phyloP scores from a whole-genome alignment of 805 yeast genomes.

The Barnettozyma salicaria region DNA sequence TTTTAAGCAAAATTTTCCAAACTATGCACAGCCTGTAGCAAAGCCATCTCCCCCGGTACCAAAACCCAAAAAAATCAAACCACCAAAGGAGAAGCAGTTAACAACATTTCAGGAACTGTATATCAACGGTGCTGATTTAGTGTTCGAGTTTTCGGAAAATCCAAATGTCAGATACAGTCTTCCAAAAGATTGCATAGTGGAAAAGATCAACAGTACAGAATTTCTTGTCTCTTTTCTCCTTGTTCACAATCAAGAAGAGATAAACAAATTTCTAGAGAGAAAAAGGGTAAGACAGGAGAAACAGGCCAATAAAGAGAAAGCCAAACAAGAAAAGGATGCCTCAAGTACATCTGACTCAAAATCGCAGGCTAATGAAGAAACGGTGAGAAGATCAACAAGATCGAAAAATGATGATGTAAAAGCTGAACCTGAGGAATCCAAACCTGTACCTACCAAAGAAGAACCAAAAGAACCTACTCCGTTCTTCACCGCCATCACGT shows the following conservation, averaged over 20 bases:
- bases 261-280: constrained; percentile 21
- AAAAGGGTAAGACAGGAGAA: constrained; percentile 19
- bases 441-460: constrained; percentile 7
- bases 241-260: constrained; percentile 24
- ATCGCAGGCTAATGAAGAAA: constrained; percentile 36
- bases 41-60: constrained; percentile 15
- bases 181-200: constrained; percentile 75
- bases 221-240: constrained; percentile 34
- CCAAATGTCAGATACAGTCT: constrained; percentile 65
- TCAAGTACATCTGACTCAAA: constrained; percentile 25
- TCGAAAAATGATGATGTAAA: constrained; percentile 4
- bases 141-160: constrained; percentile 81
- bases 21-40: constrained; percentile 19
- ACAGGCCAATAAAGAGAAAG: constrained; percentile 23
- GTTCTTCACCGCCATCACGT: constrained; percentile 54
- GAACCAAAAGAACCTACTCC: constrained; percentile 32
- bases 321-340: constrained; percentile 24
- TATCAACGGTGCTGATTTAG: constrained; percentile 59
- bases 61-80: constrained; percentile 8
- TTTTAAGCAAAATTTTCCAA: constrained; percentile 28
- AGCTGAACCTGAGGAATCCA: not conserved
- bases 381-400: constrained; percentile 10
- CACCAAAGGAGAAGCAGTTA: constrained; percentile 46
- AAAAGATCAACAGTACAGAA: constrained; percentile 37
- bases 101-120: constrained; percentile 77